phyloP scores from a whole-genome alignment of 495 filamentous ascomycete genomes.

The Tuber umbilicatum region DNA sequence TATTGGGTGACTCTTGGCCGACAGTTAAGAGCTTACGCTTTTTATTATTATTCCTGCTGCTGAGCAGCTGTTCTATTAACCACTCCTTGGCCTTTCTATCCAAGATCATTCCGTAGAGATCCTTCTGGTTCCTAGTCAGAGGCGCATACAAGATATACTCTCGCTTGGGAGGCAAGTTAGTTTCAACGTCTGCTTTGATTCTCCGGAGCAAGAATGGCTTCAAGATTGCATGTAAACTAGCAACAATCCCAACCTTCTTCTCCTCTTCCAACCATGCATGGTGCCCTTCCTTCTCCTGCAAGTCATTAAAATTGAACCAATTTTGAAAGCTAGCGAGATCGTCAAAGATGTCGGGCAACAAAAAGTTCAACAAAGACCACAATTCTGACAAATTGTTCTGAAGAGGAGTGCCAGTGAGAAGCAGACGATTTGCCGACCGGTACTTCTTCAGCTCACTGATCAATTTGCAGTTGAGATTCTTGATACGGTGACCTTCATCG shows the following conservation, averaged over 20 bases:
- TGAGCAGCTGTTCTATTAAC: constrained; percentile 47
- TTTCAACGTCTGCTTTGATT: constrained; percentile 88
- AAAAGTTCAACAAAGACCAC: constrained; percentile 91
- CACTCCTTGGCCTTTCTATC: constrained; percentile 78
- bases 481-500: constrained; percentile 94
- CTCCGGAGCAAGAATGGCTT: constrained; percentile 85
- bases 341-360: constrained; percentile 85
- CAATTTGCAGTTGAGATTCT: constrained; percentile 90
- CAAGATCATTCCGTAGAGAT: constrained; percentile 77
- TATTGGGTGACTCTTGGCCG: constrained; percentile 9
- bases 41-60: constrained; percentile 42
- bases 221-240: constrained; percentile 82
- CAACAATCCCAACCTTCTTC: constrained; percentile 72
- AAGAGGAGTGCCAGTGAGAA: constrained; percentile 90
- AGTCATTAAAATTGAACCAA: constrained; percentile 92
- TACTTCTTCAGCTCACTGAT: constrained; percentile 83
- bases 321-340: constrained; percentile 82
- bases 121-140: constrained; percentile 77
- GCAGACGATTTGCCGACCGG: constrained; percentile 76
- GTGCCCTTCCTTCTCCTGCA: constrained; percentile 61
- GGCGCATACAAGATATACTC: constrained; percentile 94
- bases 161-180: constrained; percentile 82
- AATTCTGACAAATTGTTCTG: constrained; percentile 94
- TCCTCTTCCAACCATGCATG: constrained; percentile 68
- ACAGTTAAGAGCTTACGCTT: constrained; percentile 41